phyloP scores from a whole-genome alignment of 164 flowering plant genomes.

The Nelumbo lutea region DNA sequence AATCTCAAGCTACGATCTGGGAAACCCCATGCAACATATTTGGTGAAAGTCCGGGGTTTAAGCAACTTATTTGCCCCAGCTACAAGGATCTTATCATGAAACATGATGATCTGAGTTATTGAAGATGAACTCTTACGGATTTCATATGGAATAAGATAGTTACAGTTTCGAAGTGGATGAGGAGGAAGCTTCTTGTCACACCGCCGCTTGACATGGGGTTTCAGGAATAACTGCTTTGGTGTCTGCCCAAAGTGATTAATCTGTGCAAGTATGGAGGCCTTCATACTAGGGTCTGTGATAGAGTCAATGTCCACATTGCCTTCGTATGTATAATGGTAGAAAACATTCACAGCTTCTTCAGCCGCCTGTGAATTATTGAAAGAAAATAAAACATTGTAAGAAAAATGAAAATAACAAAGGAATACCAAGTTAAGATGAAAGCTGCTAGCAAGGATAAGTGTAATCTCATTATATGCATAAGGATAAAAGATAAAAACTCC shows the following conservation, averaged over 20 bases:
- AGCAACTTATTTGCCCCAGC: constrained; percentile 52
- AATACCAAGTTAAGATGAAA: neutral
- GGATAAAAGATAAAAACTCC: no score
- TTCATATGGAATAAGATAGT: constrained; percentile 49
- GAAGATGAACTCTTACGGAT: constrained; percentile 38
- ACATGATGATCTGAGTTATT: constrained; percentile 38
- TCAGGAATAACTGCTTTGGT: constrained; percentile 67
- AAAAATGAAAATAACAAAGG: neutral
- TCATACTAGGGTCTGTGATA: constrained; percentile 72
- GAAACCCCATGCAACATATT: constrained; percentile 76
- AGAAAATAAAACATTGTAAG: constrained; percentile 1
- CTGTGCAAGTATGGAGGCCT: constrained; percentile 76
- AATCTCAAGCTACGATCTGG: constrained; percentile 70
- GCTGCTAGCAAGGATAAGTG: no score
- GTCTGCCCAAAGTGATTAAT: constrained; percentile 86
- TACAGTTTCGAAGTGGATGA: constrained; percentile 54
- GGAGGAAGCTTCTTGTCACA: constrained; percentile 47
- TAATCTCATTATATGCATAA: no score
- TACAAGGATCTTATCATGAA: constrained; percentile 52
- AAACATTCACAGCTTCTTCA: constrained; percentile 75
- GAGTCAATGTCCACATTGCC: constrained; percentile 81
- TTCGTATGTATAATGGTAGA: constrained; percentile 81
- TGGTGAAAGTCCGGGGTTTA: constrained; percentile 57
- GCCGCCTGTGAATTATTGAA: constrained; percentile 48
- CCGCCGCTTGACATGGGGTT: constrained; percentile 62